Conservation (phyloP, 2,329 filamentous ascomycete species). For the Fusarium veterinarium region DNA sequence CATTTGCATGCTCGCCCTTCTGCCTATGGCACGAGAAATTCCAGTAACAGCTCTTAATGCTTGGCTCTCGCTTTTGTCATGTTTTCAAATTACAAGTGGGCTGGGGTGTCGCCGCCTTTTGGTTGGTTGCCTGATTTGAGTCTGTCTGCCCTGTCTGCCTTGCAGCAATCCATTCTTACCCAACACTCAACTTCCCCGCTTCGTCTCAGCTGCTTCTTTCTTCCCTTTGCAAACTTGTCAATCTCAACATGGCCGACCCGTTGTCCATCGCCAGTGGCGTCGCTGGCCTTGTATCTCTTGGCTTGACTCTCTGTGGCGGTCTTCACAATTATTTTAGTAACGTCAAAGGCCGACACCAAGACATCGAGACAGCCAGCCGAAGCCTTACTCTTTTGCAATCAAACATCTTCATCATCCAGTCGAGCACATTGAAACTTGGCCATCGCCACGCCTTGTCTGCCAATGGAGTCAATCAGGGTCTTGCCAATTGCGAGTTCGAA, state of each 20-base stretch:
- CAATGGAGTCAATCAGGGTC: background rate
- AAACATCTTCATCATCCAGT: background rate
- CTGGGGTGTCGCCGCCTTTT: background rate
- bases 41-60: accelerated
- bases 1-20: too few species aligned
- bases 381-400: background rate
- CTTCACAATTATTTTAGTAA: background rate
- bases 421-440: accelerated
- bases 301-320: background rate
- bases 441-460: background rate
- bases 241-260: background rate
- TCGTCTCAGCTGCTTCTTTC: accelerated
- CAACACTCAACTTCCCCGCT: background rate
- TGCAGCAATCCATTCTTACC: accelerated
- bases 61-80: too few species aligned
- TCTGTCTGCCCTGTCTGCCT: background rate
- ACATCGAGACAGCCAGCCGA: background rate
- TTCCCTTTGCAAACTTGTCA: accelerated
- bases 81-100: too few species aligned
- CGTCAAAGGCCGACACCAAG: background rate
- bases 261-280: background rate
- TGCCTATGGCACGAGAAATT: too few species aligned
- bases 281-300: conserved; percentile 11
- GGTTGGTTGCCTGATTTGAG: background rate
- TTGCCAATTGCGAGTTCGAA: background rate